Conservation (phyloP, 805 yeast species). For the Komagataella kurtzmanii region DNA sequence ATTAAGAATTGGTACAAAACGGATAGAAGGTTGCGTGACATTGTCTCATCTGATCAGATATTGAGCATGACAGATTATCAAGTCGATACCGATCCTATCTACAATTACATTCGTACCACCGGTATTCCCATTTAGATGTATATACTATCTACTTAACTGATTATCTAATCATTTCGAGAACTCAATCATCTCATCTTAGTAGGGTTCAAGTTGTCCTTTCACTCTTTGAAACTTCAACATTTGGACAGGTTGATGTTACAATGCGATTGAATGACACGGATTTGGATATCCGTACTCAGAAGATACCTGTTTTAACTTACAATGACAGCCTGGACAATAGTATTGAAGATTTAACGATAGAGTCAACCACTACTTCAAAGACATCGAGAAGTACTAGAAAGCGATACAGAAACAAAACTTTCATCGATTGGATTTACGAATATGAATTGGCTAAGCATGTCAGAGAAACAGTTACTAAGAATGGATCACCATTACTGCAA, state of each 20-base stretch:
- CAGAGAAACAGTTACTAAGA: constrained; percentile 2
- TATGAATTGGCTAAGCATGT: constrained; percentile 12
- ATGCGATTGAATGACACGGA: neutral
- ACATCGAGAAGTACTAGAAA: constrained; percentile 3
- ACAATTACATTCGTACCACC: constrained; percentile 25
- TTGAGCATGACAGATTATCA: constrained; percentile 30
- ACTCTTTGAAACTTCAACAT: neutral
- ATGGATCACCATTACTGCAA: constrained; percentile 5
- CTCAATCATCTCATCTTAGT: neutral
- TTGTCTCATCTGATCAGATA: constrained; percentile 33
- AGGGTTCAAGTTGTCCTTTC: neutral
- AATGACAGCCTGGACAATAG: neutral
- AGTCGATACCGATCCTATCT: constrained; percentile 45
- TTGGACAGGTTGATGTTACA: neutral
- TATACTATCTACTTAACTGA: neutral
- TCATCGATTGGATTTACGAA: constrained; percentile 22
- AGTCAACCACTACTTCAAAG: neutral
- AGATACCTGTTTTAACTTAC: neutral
- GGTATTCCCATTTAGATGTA: constrained; percentile 18
- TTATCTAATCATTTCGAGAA: neutral
- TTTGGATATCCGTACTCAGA: neutral
- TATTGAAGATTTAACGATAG: neutral
- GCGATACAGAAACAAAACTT: constrained; percentile 6
- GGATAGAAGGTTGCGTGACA: constrained; percentile 51
- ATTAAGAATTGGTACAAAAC: constrained; percentile 54